phyloP scores from a whole-genome alignment of 441 rosid genomes.

The Euphorbia schlechtendalii region DNA sequence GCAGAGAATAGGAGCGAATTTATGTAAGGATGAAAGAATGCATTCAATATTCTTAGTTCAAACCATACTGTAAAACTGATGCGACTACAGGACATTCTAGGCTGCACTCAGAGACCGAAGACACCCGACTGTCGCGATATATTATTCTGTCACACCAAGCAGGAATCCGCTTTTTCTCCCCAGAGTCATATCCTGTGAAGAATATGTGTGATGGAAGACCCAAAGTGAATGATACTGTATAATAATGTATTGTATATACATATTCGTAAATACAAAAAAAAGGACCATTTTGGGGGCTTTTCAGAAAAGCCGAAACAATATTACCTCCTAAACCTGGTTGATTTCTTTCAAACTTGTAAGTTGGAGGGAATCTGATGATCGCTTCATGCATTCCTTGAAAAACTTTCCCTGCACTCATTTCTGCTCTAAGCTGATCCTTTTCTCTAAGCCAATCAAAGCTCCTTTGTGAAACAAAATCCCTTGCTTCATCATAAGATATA shows the following conservation, averaged over 20 bases:
- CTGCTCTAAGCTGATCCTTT: constrained; percentile 93
- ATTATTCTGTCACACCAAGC: constrained; percentile 99
- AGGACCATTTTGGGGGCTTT: neutral
- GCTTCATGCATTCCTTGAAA: constrained; percentile 99
- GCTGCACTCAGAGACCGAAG: constrained; percentile 61
- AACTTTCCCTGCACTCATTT: constrained; percentile 94
- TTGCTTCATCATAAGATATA: constrained; percentile 97
- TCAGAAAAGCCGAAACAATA: neutral
- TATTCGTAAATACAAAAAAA: neutral
- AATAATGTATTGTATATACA: too few species aligned
- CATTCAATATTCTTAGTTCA: constrained; percentile 8
- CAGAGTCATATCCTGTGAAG: constrained; percentile 92
- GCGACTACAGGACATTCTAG: constrained; percentile 85
- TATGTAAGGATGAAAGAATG: neutral
- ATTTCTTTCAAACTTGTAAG: constrained; percentile 90
- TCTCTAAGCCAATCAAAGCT: constrained; percentile 99
- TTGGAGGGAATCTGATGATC: constrained; percentile 86
- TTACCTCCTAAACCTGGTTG: constrained; percentile 94
- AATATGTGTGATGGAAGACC: neutral
- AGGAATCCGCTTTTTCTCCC: constrained; percentile 98
- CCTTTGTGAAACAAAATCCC: constrained; percentile 99
- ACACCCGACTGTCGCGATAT: constrained; percentile 70
- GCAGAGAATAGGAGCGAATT: neutral
- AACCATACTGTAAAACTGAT: constrained; percentile 61
- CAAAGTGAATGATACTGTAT: constrained; percentile 5